phyloP scores from a whole-genome alignment of 257 asterid genomes.

The Solanum piurae region DNA sequence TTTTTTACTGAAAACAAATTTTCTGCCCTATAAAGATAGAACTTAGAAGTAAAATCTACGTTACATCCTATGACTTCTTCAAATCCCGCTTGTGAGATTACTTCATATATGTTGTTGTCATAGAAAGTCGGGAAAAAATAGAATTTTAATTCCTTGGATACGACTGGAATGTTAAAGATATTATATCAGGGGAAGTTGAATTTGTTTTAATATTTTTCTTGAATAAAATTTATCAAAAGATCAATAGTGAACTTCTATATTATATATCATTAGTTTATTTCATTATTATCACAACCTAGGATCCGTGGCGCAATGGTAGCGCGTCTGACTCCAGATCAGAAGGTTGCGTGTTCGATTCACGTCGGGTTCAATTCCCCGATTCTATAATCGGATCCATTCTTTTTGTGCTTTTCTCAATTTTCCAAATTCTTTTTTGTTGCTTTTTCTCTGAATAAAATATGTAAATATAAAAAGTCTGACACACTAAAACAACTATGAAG shows the following conservation, averaged over 20 bases:
- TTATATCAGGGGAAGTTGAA: not conserved
- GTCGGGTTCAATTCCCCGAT: slow-evolving; percentile 45
- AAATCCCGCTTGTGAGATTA: not conserved
- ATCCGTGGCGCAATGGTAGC: slow-evolving; percentile 99
- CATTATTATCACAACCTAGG: not conserved
- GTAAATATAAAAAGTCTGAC: not conserved
- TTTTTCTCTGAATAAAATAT: not conserved
- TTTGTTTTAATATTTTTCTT: too few species aligned
- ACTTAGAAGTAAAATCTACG: not conserved
- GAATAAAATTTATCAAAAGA: too few species aligned
- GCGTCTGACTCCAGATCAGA: slow-evolving; percentile 99
- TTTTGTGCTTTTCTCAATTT: not conserved
- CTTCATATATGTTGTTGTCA: too few species aligned
- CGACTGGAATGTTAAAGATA: not conserved
- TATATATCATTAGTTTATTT: accelerated
- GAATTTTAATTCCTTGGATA: not conserved
- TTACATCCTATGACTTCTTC: not conserved
- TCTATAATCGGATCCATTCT: not conserved
- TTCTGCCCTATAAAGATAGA: not conserved
- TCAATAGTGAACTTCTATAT: too few species aligned
- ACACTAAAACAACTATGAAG: not conserved
- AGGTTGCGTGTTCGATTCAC: slow-evolving; percentile 97
- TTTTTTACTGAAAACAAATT: not conserved
- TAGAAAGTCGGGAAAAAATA: too few species aligned
- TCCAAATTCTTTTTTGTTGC: not conserved